Base-by-base conservation (phyloP, 352 stramenopile genomes). In the Globisporangium ultimum region DNA sequence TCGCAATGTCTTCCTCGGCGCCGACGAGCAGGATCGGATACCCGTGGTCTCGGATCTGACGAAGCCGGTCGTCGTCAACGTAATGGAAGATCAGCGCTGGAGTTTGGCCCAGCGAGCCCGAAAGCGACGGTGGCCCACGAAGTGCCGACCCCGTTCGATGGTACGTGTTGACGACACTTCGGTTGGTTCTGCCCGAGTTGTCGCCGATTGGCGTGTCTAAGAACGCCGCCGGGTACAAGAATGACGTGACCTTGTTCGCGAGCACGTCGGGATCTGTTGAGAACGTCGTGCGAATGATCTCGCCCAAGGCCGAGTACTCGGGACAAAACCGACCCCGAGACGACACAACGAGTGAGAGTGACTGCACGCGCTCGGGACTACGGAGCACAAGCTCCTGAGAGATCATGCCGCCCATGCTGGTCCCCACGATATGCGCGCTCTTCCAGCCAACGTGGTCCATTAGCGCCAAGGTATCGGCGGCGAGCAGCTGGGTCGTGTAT, bases 351-450 rank as follows among this genome's bases (percentile, higher is more conserved):
- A 85, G 53, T 24, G 72, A 68, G n/a, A 83, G 58, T 13, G 76
- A 85, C 22, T 60, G 48, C 18, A 83, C 67, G 7, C 71, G 72
- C 34, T 82, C 43, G 8, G 71, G 66, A 12, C 63, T 64, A 36
- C 28, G 28, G 0, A 36, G 28, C 28, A 36, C 66, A 2, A 83
- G 55, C 62, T 85, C 73, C 32, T 79, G 68, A 14, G 75, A 60
- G 56, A 81, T 73, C 75, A 85, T 83, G 20, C 72, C 72, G n/a
- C 72, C 75, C 64, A 84, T 78, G n/a, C 58, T 73, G 28, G n/a
- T 47, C 7, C 55, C 46, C 13, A 61, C 46, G 14, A 61, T 55
- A 18, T 61, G 45, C 18, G 46, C 46, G 5, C 11, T 1, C 2
- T 13, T 21, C 55, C 58, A 59, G 6, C 24, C 32, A 17, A 50